Conservation (phyloP, 306 rosid genomes). For the Pterocarpus santalinus region DNA sequence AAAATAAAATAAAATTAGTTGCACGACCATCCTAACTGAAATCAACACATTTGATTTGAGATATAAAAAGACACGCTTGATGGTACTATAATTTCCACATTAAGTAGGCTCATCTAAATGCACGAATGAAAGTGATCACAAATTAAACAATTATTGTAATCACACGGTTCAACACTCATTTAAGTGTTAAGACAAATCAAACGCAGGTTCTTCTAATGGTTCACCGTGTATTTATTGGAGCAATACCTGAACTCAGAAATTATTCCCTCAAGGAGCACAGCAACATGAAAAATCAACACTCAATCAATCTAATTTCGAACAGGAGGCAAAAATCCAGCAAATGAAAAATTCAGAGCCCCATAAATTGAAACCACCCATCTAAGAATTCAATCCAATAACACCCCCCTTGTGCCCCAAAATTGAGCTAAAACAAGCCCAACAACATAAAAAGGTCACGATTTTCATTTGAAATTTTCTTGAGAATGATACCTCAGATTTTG, state of each 20-base stretch:
- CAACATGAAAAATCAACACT: conserved; percentile 21
- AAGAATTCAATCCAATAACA: conserved; percentile 43
- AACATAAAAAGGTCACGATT: conserved; percentile 13
- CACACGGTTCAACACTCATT: conserved; percentile 9
- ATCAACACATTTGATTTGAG: conserved; percentile 30
- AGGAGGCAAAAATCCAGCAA: conserved; percentile 31
- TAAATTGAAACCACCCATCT: conserved; percentile 28
- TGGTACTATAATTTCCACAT: neutral
- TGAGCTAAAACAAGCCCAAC: neutral
- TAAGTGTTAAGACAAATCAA: conserved; percentile 26
- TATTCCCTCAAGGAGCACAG: neutral
- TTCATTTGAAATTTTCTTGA: neutral
- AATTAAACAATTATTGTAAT: neutral
- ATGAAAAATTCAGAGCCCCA: conserved; percentile 41
- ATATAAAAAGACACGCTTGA: neutral
- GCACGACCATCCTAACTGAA: conserved; percentile 38
- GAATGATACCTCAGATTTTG: conserved; percentile 71
- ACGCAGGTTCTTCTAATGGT: conserved; percentile 27
- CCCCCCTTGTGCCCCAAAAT: neutral
- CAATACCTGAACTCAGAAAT: conserved; percentile 18
- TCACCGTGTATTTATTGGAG: conserved; percentile 17
- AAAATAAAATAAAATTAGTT: conserved; percentile 27
- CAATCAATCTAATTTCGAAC: neutral
- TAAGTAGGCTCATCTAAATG: neutral
- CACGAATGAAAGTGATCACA: neutral